phyloP scores from a whole-genome alignment of 106 monocot species.

The Dioscorea zingiberensis region DNA sequence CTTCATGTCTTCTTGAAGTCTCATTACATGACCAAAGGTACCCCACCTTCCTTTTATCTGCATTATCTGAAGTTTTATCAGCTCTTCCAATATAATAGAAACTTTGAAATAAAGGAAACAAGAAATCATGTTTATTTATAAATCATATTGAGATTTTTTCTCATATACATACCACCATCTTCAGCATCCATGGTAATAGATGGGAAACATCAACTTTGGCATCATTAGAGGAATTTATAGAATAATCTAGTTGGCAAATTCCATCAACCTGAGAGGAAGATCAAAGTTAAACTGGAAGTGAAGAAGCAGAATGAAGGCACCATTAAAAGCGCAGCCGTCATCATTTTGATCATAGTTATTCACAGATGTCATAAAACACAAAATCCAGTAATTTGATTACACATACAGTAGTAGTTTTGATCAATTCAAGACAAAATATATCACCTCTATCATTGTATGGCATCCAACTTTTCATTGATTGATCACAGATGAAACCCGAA shows the following conservation, averaged over 20 bases:
- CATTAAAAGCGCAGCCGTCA: too few species aligned
- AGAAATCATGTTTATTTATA: too few species aligned
- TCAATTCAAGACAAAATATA: not conserved
- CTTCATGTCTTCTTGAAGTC: constrained; percentile 11
- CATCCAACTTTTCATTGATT: constrained; percentile 84
- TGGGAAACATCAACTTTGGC: too few species aligned
- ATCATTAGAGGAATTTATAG: not conserved
- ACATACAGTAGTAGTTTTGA: not conserved
- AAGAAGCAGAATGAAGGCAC: not conserved
- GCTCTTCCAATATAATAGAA: not conserved
- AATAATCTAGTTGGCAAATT: constrained; percentile 28
- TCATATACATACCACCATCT: too few species aligned
- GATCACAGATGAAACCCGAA: constrained; percentile 83
- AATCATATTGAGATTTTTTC: too few species aligned
- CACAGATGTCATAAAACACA: not conserved
- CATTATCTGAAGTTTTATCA: constrained; percentile 4
- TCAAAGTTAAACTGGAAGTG: not conserved
- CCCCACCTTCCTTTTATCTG: constrained; percentile 17
- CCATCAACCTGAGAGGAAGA: constrained; percentile 34
- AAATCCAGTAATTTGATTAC: too few species aligned
- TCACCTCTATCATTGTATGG: constrained; percentile 72
- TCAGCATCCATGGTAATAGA: too few species aligned
- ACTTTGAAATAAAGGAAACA: too few species aligned
- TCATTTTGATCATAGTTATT: too few species aligned
- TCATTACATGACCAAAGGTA: not conserved